Percentiles rank a stretch among this genome's conserved stretches.
Evolutionary conservation across 306 rosid genomes (phyloP).

Genomic region (Sophora flavescens): DNA sequence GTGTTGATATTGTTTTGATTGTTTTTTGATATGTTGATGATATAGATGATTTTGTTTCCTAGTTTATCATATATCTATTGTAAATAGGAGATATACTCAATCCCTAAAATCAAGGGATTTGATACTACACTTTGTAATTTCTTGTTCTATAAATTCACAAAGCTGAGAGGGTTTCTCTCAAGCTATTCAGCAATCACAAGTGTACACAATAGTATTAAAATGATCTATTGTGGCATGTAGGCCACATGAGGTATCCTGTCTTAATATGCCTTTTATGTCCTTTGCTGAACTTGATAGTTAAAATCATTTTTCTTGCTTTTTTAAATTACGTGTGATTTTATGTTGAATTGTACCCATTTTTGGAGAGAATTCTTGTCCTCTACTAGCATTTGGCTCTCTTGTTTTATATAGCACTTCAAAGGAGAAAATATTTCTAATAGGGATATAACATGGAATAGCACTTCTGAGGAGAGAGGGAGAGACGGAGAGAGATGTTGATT

Average conservation of each 20-base stretch:
- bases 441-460: too few relatives aligned
- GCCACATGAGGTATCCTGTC: constrained; percentile 9
- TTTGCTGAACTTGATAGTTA: neutral
- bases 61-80: too few relatives aligned
- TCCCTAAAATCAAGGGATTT: too few relatives aligned
- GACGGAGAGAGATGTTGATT: neutral
- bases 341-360: neutral
- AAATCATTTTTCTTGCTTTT: neutral
- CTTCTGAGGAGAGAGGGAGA: neutral
- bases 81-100: too few relatives aligned
- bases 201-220: neutral
- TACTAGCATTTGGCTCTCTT: neutral
- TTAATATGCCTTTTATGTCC: neutral
- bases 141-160: too few relatives aligned
- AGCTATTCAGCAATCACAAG: too few relatives aligned
- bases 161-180: too few relatives aligned
- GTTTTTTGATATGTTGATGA: too few relatives aligned
- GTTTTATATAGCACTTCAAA: neutral
- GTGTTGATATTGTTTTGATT: too few relatives aligned
- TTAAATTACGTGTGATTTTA: neutral
- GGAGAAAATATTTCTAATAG: neutral
- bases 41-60: too few relatives aligned
- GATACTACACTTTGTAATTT: too few relatives aligned
- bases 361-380: neutral
- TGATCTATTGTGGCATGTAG: constrained; percentile 22